Conservation (phyloP, 495 filamentous ascomycete species). For the Aspergillus haitiensis region DNA sequence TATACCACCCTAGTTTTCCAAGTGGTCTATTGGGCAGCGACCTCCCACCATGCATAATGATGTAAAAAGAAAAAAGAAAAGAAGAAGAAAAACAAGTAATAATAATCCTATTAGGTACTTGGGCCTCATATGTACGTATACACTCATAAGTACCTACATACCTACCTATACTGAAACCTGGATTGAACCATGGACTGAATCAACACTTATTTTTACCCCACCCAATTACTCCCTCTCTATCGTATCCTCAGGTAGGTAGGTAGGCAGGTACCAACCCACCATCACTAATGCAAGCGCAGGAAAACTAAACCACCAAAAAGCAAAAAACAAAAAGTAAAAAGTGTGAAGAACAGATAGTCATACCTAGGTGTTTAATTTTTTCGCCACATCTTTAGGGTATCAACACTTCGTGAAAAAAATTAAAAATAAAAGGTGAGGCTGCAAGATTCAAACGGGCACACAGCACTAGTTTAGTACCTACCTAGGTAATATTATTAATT, state of each 20-base stretch:
- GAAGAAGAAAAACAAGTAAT: neutral
- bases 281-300: neutral
- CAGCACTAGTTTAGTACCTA: conserved; percentile 1
- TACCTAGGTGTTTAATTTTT: too few relatives aligned
- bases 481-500: too few relatives aligned
- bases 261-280: neutral
- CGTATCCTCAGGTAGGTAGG: too few relatives aligned
- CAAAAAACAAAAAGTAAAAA: neutral
- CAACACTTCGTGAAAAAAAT: neutral
- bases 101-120: neutral
- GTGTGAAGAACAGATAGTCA: too few relatives aligned
- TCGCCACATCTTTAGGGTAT: too few relatives aligned
- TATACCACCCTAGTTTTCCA: too few relatives aligned
- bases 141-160: too few relatives aligned
- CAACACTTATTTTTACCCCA: too few relatives aligned
- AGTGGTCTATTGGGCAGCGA: conserved; percentile 2
- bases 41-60: conserved; percentile 4
- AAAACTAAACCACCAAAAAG: neutral
- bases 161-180: too few relatives aligned
- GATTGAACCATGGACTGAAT: too few relatives aligned
- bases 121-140: neutral
- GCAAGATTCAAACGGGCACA: conserved; percentile 1
- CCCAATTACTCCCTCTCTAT: too few relatives aligned
- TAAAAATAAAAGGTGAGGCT: neutral
- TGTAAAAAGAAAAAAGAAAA: neutral